Evolutionary conservation across 441 rosid genomes (phyloP).

Genomic region (Brassica hybrid): DNA sequence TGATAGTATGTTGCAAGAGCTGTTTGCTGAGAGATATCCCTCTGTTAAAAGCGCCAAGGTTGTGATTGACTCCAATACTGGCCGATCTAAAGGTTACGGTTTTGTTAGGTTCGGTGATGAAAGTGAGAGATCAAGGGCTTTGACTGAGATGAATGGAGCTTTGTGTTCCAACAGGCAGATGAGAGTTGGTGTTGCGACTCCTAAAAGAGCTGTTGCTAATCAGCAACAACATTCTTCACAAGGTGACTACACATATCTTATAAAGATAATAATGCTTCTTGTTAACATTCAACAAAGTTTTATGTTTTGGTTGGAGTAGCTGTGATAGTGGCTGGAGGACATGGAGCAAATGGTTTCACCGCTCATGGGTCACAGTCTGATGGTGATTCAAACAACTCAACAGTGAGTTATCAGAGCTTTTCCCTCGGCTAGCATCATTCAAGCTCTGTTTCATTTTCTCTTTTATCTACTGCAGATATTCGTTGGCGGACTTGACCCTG

Average conservation of each 20-base stretch:
- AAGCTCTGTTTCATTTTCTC: constrained; percentile 19
- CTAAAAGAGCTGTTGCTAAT: constrained; percentile 78
- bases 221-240: constrained; percentile 93
- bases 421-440: constrained; percentile 4
- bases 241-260: constrained; percentile 46
- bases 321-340: constrained; percentile 84
- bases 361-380: constrained; percentile 71
- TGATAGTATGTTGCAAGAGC: constrained; percentile 61
- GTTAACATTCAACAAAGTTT: constrained; percentile 15
- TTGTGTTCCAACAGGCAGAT: constrained; percentile 86
- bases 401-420: constrained; percentile 62
- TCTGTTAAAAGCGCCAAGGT: constrained; percentile 79
- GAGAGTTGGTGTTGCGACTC: constrained; percentile 93
- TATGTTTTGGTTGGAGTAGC: constrained; percentile 52
- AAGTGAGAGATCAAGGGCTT: constrained; percentile 69
- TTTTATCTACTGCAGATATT: constrained; percentile 62
- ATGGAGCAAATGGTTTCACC: constrained; percentile 65
- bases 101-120: constrained; percentile 82
- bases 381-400: constrained; percentile 76
- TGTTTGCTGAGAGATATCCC: constrained; percentile 57
- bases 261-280: background rate
- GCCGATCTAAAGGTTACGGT: constrained; percentile 79
- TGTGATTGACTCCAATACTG: constrained; percentile 76
- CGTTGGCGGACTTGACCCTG: constrained; percentile 93
- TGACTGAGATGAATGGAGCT: constrained; percentile 77